Evolutionary conservation across 2,329 filamentous ascomycete species (phyloP).

Genomic region (Exophiala sp.): DNA sequence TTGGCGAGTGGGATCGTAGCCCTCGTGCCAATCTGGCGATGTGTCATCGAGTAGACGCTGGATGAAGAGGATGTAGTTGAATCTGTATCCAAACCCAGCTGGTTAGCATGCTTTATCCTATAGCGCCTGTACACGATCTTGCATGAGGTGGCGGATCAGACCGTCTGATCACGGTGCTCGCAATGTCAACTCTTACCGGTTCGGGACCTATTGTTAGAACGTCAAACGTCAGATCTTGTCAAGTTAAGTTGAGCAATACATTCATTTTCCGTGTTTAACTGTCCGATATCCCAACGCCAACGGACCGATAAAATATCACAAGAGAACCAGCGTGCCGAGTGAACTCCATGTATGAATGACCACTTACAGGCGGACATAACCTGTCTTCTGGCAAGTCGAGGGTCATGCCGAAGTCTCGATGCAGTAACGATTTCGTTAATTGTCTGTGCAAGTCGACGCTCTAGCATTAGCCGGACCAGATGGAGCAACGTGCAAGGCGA

Average conservation of each 20-base stretch:
- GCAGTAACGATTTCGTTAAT: constrained; percentile 72
- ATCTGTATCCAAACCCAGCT: constrained; percentile 41
- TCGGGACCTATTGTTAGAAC: constrained; percentile 6
- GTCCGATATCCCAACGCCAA: background rate
- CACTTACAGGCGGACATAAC: constrained; percentile 71
- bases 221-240: no score
- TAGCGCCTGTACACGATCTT: no score
- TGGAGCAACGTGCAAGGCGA: background rate
- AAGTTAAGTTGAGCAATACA: background rate
- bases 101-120: background rate
- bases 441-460: constrained; percentile 37
- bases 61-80: constrained; percentile 89
- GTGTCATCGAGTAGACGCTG: constrained; percentile 73
- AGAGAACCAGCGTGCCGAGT: no score
- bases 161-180: no score
- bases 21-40: constrained; percentile 41
- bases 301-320: background rate
- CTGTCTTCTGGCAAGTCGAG: constrained; percentile 69
- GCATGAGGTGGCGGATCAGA: no score
- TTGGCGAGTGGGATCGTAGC: constrained; percentile 50
- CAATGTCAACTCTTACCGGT: constrained; percentile 10
- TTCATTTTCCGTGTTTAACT: no score
- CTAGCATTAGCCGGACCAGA: background rate
- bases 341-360: background rate
- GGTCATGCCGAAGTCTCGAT: constrained; percentile 64